Evolutionary conservation across 2,329 filamentous ascomycete species (phyloP).

Genomic region (Graphilbum fragrans): DNA sequence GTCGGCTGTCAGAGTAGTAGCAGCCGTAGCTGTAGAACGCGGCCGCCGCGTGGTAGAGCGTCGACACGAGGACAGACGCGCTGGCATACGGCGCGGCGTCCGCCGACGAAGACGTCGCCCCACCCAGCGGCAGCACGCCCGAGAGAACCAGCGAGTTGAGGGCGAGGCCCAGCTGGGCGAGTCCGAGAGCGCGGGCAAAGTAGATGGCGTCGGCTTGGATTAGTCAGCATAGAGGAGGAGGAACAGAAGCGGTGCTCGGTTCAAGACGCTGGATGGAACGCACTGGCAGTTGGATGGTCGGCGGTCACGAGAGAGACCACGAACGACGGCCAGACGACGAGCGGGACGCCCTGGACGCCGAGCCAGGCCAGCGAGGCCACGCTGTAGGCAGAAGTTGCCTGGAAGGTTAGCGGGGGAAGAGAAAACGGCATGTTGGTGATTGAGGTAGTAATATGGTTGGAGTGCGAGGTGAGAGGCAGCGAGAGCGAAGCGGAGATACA

Average conservation of each 20-base stretch:
- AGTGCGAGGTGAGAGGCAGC: too few relatives aligned
- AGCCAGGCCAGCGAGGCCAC: conserved; percentile 41
- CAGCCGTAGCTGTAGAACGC: conserved; percentile 59
- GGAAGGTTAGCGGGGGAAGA: neutral
- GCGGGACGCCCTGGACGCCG: conserved; percentile 30
- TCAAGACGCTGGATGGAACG: too few relatives aligned
- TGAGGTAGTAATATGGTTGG: too few relatives aligned
- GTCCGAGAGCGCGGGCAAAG: conserved; percentile 58
- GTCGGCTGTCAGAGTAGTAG: conserved; percentile 44
- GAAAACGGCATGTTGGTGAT: too few relatives aligned
- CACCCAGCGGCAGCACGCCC: conserved; percentile 54
- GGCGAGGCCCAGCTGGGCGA: conserved; percentile 54
- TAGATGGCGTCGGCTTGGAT: conserved; percentile 52
- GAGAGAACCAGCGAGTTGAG: conserved; percentile 55
- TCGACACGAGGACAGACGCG: conserved; percentile 54
- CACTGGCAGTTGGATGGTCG: too few relatives aligned
- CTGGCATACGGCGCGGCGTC: conserved; percentile 49
- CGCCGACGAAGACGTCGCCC: conserved; percentile 33
- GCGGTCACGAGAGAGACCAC: conserved; percentile 28
- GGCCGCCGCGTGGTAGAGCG: conserved; percentile 48
- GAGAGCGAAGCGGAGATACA: too few relatives aligned
- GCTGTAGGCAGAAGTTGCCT: conserved; percentile 38
- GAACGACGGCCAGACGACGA: conserved; percentile 35
- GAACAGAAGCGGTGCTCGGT: too few relatives aligned
- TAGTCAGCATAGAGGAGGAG: neutral